These are phyloP conservation scores for Alternaria incomplexa DNA, from an alignment of 2,329 filamentous ascomycete genomes.

Conservation along the genomic window DNA sequence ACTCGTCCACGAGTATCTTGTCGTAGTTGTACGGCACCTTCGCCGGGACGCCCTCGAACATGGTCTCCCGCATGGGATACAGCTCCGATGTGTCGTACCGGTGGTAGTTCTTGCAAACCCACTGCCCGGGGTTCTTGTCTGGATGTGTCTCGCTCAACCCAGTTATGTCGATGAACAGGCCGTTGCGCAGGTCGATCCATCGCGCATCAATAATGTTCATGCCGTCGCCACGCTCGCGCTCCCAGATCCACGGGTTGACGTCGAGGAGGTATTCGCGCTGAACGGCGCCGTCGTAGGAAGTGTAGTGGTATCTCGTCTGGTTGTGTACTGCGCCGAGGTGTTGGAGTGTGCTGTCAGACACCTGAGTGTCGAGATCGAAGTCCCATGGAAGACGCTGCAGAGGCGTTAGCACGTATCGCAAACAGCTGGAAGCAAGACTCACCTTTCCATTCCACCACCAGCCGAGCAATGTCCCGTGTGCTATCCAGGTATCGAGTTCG, in stretches of 20 bases:
- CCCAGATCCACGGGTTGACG: conserved; percentile 72
- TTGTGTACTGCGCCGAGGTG: conserved; percentile 72
- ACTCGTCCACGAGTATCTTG: conserved; percentile 69
- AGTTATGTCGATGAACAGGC: conserved; percentile 85
- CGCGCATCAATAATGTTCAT: conserved; percentile 82
- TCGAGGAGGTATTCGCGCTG: conserved; percentile 72
- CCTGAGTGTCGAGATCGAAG: conserved; percentile 82
- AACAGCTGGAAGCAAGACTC: background rate
- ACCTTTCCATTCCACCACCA: conserved; percentile 85
- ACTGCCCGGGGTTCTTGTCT: conserved; percentile 65
- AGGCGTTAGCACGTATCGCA: conserved; percentile 19
- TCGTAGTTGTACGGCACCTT: conserved; percentile 74
- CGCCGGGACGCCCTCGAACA: conserved; percentile 76
- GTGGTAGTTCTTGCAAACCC: conserved; percentile 83
- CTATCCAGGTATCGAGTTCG: conserved; percentile 81
- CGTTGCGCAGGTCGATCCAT: conserved; percentile 79
- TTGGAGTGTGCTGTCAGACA: conserved; percentile 69
- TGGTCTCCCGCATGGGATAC: conserved; percentile 75
- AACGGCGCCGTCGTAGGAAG: conserved; percentile 44
- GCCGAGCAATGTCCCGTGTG: conserved; percentile 81
- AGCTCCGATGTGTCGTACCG: conserved; percentile 73
- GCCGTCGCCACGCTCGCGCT: conserved; percentile 68
- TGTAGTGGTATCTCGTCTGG: conserved; percentile 63
- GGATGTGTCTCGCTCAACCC: conserved; percentile 72
- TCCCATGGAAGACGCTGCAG: conserved; percentile 79